Percentiles rank a stretch among this genome's conserved stretches.
phyloP scores from a whole-genome alignment of 257 asterid species.

The Solanum medicagineum region DNA sequence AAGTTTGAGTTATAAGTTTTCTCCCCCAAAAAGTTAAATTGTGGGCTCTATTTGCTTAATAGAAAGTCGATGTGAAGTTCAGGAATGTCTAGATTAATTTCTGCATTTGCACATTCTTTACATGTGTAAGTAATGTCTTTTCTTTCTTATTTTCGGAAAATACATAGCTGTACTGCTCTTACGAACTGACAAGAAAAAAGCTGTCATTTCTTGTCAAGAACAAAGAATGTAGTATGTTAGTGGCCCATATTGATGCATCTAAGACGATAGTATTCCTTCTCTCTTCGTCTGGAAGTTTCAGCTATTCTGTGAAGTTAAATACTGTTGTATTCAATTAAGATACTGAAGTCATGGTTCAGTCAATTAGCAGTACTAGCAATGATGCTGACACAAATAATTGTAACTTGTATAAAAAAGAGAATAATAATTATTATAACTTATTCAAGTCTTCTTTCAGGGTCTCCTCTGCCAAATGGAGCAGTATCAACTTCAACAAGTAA shows the following conservation, averaged over 20 bases:
- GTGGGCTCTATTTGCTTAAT: background rate
- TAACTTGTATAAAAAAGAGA: background rate
- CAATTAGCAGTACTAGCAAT: background rate
- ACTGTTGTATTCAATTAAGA: background rate
- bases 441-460: constrained; percentile 24
- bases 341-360: background rate
- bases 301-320: background rate
- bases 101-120: background rate
- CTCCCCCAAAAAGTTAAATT: background rate
- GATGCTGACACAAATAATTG: background rate
- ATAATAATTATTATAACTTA: background rate
- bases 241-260: background rate
- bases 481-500: constrained; percentile 45
- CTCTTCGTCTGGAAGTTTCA: background rate
- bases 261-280: background rate
- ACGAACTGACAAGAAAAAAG: background rate
- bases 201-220: background rate
- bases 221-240: background rate
- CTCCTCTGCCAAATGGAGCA: constrained; percentile 54
- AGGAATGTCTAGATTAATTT: background rate
- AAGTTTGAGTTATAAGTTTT: background rate
- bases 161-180: background rate
- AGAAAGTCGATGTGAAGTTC: background rate
- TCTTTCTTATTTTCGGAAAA: background rate
- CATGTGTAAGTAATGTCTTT: background rate